Base-by-base conservation (phyloP, 352 stramenopile species). In the Phytopythium mirpurense region DNA sequence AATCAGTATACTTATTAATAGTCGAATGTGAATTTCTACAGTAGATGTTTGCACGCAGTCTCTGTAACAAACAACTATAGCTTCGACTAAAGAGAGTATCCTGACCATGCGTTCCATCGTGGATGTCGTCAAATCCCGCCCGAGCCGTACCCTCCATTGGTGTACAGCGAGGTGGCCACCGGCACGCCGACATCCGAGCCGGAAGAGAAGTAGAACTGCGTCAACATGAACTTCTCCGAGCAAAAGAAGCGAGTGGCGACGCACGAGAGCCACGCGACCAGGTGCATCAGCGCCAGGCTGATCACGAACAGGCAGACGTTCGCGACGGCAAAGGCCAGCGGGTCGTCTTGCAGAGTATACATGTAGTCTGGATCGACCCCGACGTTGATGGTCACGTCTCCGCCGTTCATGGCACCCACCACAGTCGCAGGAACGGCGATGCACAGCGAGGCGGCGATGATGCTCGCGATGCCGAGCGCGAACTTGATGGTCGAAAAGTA, bases 401-500 rank as follows among this genome's bases (percentile, higher is more conserved):
- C 53, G 18, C 64, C 62, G 16, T 56, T 55, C 5, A 57, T 26
- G 18, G 58, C 65, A 9, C 31, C 47, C 18, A 65, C 23, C 10
- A 79, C 44, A 9, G 38, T 26, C 2, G 68, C 43, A 6, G 76
- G 68, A 26, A 86, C 27, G 16, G 57, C 50, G 7, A 74, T 56
- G 18, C 69, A 57, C 38, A 85, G 3, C 3, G 57, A 47, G 18
- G 84, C 54, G 0, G 68, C 60, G 6, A 80, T 51, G 12, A 59
- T 49, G 42, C 78, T 88, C 12, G 63, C 24, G 26, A 85, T 65
- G n/a, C 70, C 65, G 9, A 88, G 12, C 2, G 68, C 68, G 38
- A 87, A 79, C 62, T 90, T 90, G 60, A 87, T 60, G 1, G 74
- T 75, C 36, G 60, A 34, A 35, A 90, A 88, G 62, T 90, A 90